Conservation (phyloP, 805 yeast genomes). For the Sungouiella thailandica region DNA sequence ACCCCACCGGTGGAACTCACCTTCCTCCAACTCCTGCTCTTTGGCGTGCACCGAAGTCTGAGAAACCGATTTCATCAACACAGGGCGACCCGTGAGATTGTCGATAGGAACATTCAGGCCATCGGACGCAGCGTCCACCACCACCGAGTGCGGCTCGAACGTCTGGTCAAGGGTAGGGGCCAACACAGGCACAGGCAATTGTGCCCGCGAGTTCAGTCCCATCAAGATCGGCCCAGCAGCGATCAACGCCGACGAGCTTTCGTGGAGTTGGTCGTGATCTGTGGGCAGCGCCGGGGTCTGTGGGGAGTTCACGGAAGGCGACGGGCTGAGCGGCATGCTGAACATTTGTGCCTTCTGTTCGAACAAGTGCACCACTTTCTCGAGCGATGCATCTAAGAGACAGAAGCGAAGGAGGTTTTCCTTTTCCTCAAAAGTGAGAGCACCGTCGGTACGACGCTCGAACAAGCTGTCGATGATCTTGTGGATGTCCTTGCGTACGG, state of each 20-base stretch:
- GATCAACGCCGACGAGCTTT: slow-evolving; percentile 45
- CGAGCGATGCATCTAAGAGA: slow-evolving; percentile 49
- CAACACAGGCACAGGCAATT: slow-evolving; percentile 1
- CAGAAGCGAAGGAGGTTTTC: slow-evolving; percentile 51
- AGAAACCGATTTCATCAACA: slow-evolving; percentile 57
- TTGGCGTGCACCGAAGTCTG: slow-evolving; percentile 66
- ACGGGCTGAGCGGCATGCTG: slow-evolving; percentile 15
- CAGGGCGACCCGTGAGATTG: slow-evolving; percentile 66
- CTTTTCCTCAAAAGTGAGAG: slow-evolving; percentile 49
- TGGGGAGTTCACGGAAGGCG: slow-evolving; percentile 6
- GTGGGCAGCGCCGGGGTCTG: background rate
- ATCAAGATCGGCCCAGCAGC: slow-evolving; percentile 48
- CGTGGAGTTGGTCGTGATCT: slow-evolving; percentile 35
- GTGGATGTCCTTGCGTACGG: slow-evolving; percentile 48
- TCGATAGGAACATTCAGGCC: slow-evolving; percentile 55
- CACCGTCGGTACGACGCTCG: slow-evolving; percentile 40
- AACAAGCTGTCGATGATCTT: slow-evolving; percentile 47
- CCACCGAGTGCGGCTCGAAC: slow-evolving; percentile 65
- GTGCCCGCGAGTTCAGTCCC: slow-evolving; percentile 10
- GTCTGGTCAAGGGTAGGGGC: slow-evolving; percentile 17
- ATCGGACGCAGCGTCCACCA: slow-evolving; percentile 54
- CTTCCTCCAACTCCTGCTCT: slow-evolving; percentile 85
- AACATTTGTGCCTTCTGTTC: slow-evolving; percentile 33
- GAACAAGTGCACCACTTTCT: slow-evolving; percentile 47
- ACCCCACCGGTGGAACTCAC: slow-evolving; percentile 86